A percentile compares a stretch with the other conserved stretches of the same genome.
Conservation (phyloP, 129 eudicot genomes). For the Tagetes patula region DNA sequence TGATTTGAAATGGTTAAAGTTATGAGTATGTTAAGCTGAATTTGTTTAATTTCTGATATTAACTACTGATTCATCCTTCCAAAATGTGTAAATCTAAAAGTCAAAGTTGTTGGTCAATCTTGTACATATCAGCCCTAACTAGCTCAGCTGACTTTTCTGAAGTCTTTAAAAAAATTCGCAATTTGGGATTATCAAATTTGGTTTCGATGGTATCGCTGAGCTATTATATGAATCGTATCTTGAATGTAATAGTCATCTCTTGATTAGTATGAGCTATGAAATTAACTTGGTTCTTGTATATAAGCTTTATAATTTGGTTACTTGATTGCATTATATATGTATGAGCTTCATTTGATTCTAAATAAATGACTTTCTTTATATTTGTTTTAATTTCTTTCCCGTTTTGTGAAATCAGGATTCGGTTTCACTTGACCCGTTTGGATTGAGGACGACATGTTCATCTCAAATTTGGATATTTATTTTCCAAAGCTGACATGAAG, state of each 20-base stretch:
- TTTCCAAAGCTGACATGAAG: conserved; percentile 38
- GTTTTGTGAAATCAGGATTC: conserved; percentile 44
- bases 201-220: neutral
- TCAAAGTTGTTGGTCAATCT: neutral
- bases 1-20: neutral
- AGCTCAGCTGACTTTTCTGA: neutral
- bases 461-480: conserved; percentile 25
- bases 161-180: neutral
- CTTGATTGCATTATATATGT: neutral
- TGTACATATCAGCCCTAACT: conserved; percentile 12
- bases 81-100: conserved; percentile 10
- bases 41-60: conserved; percentile 4
- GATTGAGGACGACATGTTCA: conserved; percentile 2
- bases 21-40: conserved; percentile 3
- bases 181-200: conserved; percentile 11
- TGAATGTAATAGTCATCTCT: conserved; percentile 18
- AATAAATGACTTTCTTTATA: neutral
- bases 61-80: conserved; percentile 5
- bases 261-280: neutral
- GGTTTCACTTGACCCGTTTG: conserved; percentile 12
- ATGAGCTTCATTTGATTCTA: neutral
- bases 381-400: neutral
- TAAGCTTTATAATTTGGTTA: neutral
- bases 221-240: neutral
- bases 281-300: neutral